Evolutionary conservation across 768 basidiomycete species (phyloP).

Genomic region (Crepidotus variabilis): DNA sequence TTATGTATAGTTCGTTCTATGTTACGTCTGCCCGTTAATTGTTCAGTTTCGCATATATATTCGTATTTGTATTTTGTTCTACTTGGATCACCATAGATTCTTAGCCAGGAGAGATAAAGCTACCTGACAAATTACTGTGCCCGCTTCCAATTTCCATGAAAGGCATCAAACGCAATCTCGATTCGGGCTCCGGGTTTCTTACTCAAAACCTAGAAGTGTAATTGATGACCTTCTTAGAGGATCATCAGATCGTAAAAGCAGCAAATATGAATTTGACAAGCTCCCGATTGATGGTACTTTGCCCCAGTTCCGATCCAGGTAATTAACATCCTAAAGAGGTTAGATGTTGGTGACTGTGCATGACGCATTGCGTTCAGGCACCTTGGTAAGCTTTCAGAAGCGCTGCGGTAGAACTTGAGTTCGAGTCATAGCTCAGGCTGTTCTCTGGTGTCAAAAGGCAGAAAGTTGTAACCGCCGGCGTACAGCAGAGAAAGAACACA

Average conservation of each 20-base stretch:
- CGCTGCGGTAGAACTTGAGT: no score
- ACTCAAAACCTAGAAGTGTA: no score
- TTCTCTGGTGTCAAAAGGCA: no score
- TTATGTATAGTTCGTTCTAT: constrained; percentile 10
- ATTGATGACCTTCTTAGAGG: no score
- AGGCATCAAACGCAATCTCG: no score
- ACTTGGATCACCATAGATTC: background rate
- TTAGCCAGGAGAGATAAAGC: background rate
- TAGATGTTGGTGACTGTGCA: background rate
- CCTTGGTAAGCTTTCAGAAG: no score
- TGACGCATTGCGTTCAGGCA: background rate
- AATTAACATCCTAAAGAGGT: background rate
- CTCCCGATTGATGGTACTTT: background rate
- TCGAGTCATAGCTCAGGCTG: no score
- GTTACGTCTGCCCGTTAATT: background rate
- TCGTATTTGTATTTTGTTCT: background rate
- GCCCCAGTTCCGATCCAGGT: background rate
- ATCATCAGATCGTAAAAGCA: background rate
- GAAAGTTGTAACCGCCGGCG: no score
- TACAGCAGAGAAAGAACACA: no score
- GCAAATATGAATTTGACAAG: background rate
- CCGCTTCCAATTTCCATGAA: no score
- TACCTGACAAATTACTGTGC: background rate
- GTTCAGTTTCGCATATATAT: no score
- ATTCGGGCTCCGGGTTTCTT: no score